These are phyloP conservation scores for Amylocarpus encephaloides DNA, from an alignment of 2,329 filamentous ascomycete species.

Conservation along the genomic window DNA sequence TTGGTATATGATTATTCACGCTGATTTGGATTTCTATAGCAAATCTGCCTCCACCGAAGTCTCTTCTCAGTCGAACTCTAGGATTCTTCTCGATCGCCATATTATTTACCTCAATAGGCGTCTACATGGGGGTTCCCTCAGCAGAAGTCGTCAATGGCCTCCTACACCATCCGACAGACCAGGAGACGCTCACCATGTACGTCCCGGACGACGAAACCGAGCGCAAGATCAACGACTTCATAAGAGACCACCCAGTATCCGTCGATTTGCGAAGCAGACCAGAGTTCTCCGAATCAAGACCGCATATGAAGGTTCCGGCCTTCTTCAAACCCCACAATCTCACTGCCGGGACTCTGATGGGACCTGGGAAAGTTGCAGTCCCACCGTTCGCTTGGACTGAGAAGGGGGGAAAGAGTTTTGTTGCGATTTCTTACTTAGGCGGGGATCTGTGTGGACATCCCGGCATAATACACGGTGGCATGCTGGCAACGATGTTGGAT, in stretches of 20 bases:
- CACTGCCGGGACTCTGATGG: slow-evolving; percentile 73
- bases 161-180: slow-evolving; percentile 56
- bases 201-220: slow-evolving; percentile 45
- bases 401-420: slow-evolving; percentile 59
- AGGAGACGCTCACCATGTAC: slow-evolving; percentile 66
- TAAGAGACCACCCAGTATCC: slow-evolving; percentile 70
- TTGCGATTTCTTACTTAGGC: slow-evolving; percentile 73
- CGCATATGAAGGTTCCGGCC: slow-evolving; percentile 78
- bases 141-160: slow-evolving; percentile 43
- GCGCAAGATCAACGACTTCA: slow-evolving; percentile 61
- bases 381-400: slow-evolving; percentile 76
- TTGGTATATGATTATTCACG: not conserved
- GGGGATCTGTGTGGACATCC: slow-evolving; percentile 80
- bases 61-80: slow-evolving; percentile 40
- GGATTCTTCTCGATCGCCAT: slow-evolving; percentile 42
- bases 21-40: slow-evolving; percentile 1
- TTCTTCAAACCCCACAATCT: slow-evolving; percentile 66
- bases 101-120: slow-evolving; percentile 44
- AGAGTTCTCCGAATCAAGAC: slow-evolving; percentile 68
- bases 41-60: slow-evolving; percentile 25
- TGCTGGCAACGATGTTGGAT: slow-evolving; percentile 88
- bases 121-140: slow-evolving; percentile 50
- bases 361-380: slow-evolving; percentile 68
- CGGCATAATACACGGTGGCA: slow-evolving; percentile 82
- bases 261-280: slow-evolving; percentile 59